Percentiles rank a stretch among this genome's conserved stretches.
Conservation (phyloP, 2,329 filamentous ascomycete species). For the Colletotrichum sp. region DNA sequence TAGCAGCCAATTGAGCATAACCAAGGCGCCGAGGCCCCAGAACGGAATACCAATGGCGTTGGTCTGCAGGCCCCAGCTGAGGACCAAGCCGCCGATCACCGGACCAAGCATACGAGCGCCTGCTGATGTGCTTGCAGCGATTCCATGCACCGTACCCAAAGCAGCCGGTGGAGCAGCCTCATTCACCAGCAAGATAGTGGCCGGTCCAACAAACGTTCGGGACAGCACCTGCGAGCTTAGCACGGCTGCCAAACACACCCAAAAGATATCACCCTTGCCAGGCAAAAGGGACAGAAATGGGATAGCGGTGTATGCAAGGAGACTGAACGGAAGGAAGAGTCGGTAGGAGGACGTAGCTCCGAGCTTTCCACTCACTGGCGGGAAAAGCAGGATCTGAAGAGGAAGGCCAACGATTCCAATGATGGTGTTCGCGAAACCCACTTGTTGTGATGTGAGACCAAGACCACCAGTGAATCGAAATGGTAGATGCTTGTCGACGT, state of each 20-base stretch:
- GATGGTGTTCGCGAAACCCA: slow-evolving; percentile 28
- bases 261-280: slow-evolving; percentile 15
- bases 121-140: slow-evolving; percentile 28
- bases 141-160: slow-evolving; percentile 28
- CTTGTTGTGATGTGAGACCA: slow-evolving; percentile 26
- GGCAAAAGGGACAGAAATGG: slow-evolving; percentile 26
- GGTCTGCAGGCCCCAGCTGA: slow-evolving; percentile 26
- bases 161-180: slow-evolving; percentile 26
- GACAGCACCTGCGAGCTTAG: slow-evolving; percentile 26
- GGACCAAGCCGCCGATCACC: slow-evolving; percentile 22
- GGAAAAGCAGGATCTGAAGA: slow-evolving; percentile 27
- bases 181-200: slow-evolving; percentile 29
- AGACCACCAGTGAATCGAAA: slow-evolving; percentile 27
- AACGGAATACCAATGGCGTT: background rate
- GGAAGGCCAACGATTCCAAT: slow-evolving; percentile 28
- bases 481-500: slow-evolving; percentile 1
- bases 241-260: slow-evolving; percentile 22
- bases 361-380: slow-evolving; percentile 17
- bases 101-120: slow-evolving; percentile 28
- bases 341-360: slow-evolving; percentile 24
- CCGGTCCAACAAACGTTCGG: slow-evolving; percentile 27
- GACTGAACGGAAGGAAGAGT: slow-evolving; percentile 26
- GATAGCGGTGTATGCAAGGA: slow-evolving; percentile 24
- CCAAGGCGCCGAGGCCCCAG: background rate
- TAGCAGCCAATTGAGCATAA: background rate